Conservation (phyloP, 2,329 filamentous ascomycete species). For the Fusarium sp. region DNA sequence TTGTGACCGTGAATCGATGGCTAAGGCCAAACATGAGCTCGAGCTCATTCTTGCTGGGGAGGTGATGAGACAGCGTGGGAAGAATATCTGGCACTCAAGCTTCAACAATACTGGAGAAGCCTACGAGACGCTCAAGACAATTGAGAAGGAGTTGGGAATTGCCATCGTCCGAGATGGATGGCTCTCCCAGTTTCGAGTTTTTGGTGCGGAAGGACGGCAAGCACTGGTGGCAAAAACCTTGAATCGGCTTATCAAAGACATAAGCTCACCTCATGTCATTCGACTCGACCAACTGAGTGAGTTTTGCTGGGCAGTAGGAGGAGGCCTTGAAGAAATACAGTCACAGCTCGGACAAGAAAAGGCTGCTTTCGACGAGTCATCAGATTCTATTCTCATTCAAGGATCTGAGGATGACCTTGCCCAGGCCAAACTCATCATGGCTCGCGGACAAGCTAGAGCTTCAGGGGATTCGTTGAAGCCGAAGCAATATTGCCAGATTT, state of each 20-base stretch:
- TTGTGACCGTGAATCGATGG: constrained; percentile 3
- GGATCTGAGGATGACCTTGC: constrained; percentile 28
- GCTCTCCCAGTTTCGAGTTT: constrained; percentile 10
- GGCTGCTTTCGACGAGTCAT: constrained; percentile 48
- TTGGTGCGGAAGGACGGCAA: neutral
- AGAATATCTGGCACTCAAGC: neutral
- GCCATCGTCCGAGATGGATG: constrained; percentile 19
- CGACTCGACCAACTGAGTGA: constrained; percentile 40
- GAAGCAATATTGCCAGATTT: constrained; percentile 48
- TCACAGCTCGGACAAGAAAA: constrained; percentile 43
- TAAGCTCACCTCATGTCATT: constrained; percentile 29
- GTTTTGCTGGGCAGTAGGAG: constrained; percentile 48
- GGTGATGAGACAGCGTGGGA: constrained; percentile 11
- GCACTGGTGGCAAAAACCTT: neutral
- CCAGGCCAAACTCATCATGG: fast-evolving
- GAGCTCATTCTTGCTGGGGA: constrained; percentile 11
- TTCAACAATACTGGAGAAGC: neutral
- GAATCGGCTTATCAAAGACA: neutral
- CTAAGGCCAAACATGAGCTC: constrained; percentile 3
- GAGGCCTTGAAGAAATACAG: constrained; percentile 47
- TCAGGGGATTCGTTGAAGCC: neutral
- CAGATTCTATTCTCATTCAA: constrained; percentile 47
- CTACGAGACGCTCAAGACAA: neutral
- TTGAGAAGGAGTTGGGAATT: constrained; percentile 9
- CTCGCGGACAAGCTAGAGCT: fast-evolving